Evolutionary conservation across 78 protist species (phyloP), one percentile per base, ranked within the genome.

Genomic region (Planoprotostelium fungivorum): DNA sequence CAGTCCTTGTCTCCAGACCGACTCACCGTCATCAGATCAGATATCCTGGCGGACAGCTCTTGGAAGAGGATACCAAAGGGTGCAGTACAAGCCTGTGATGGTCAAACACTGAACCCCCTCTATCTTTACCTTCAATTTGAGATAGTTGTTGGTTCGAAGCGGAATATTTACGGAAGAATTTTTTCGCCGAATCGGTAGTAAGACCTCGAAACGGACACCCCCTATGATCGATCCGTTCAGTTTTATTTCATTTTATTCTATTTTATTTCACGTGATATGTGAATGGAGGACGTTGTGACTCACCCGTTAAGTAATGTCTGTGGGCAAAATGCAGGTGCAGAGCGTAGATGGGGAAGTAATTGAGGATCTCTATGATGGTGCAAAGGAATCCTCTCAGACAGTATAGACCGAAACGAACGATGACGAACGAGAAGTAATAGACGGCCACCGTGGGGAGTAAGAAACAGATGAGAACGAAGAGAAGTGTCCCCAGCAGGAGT

Each of bases 401-500:
- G 29, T 84, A 39, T 0, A 92, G 51, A 28, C 88, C 86, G n/a
- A 91, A 38, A 34, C 87, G 86, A 35, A 89, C 86, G 0, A 89
- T 63, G 5, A 92, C 93, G 35, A 94, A 94, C 23, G 89, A 92
- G 37, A 51, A 90, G 38, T 94, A 94, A 73, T 90, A 92, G 89
- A 92, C 88, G 31, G 91, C 85, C 29, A 90, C 87, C 25, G 97
- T 95, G 5, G 97, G 95, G 38, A 84, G 87, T 85, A 95, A 91
- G 83, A 95, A 95, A 85, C 90, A 84, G 86, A 89, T 88, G 31
- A 93, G 87, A 28, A 92, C 86, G 88, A 95, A 95, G 84, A 95
- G 85, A 34, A 95, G 28, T 29, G 97, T 95, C 10, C 97, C 97
- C 34, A 95, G 88, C 37, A 95, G 85, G 28, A 93, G 84, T 84